Conservation (phyloP, 2,329 filamentous ascomycete species). For the Pezicula carpinea region DNA sequence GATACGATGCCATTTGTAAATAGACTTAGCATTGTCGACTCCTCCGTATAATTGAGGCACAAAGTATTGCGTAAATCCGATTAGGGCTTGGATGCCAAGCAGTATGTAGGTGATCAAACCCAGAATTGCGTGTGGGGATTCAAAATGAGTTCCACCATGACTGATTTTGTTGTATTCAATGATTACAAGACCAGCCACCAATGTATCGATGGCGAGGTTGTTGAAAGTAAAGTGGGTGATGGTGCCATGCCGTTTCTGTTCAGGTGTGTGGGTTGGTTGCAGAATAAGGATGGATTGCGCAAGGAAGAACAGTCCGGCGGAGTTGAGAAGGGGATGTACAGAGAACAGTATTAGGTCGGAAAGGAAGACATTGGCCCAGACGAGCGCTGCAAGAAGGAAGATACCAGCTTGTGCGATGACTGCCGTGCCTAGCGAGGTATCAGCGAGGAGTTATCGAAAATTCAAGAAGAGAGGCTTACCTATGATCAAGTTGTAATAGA, state of each 20-base stretch:
- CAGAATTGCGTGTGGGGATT: conserved; percentile 75
- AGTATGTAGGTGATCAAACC: conserved; percentile 71
- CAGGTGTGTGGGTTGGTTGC: conserved; percentile 76
- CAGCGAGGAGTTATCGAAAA: conserved; percentile 1
- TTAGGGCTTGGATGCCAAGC: conserved; percentile 66
- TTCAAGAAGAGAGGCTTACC: conserved; percentile 45
- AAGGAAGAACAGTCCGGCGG: conserved; percentile 65
- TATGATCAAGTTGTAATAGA: conserved; percentile 68
- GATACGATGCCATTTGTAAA: conserved; percentile 87
- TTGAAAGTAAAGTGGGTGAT: conserved; percentile 67
- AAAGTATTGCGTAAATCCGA: conserved; percentile 82
- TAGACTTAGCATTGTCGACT: conserved; percentile 69
- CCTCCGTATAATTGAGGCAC: conserved; percentile 71
- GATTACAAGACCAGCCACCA: conserved; percentile 61
- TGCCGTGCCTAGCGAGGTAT: conserved; percentile 61
- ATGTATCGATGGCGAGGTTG: conserved; percentile 43
- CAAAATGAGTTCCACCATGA: conserved; percentile 66
- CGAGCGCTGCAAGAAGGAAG: conserved; percentile 66
- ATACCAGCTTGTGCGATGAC: conserved; percentile 75
- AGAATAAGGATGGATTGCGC: conserved; percentile 78
- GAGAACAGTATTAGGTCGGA: conserved; percentile 74
- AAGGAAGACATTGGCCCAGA: conserved; percentile 75
- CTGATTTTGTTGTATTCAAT: conserved; percentile 83
- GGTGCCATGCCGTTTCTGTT: conserved; percentile 63
- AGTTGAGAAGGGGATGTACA: conserved; percentile 72